Evolutionary conservation across 2,329 filamentous ascomycete species (phyloP).

Genomic region (Nigrospora sphaerica): DNA sequence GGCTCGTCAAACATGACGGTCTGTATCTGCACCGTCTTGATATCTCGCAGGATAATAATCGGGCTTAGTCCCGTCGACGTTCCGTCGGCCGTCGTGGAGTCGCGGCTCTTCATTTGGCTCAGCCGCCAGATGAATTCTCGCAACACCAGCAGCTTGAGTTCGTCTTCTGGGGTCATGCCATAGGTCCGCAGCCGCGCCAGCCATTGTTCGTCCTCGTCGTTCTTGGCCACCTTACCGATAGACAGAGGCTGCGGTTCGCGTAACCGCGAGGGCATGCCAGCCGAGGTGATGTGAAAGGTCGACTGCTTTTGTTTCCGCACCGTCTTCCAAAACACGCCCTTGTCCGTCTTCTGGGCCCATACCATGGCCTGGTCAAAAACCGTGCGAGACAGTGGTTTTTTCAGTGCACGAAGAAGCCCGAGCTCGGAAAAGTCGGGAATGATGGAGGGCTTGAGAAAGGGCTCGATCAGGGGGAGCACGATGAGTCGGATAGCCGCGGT

Average conservation of each 20-base stretch:
- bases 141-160: constrained; percentile 79
- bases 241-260: constrained; percentile 50
- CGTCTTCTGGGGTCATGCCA: constrained; percentile 75
- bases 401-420: constrained; percentile 71
- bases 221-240: constrained; percentile 60
- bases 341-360: constrained; percentile 79
- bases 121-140: constrained; percentile 89
- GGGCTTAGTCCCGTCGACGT: constrained; percentile 50
- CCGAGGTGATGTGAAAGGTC: constrained; percentile 59
- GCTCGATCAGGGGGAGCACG: constrained; percentile 69
- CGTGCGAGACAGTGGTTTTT: constrained; percentile 69
- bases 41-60: constrained; percentile 66
- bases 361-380: constrained; percentile 79
- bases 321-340: constrained; percentile 81
- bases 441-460: constrained; percentile 72
- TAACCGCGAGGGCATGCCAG: constrained; percentile 46
- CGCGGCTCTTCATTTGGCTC: constrained; percentile 61
- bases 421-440: constrained; percentile 62
- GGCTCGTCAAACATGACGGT: constrained; percentile 89
- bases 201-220: constrained; percentile 93
- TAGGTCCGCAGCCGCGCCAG: constrained; percentile 76
- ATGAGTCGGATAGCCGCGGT: constrained; percentile 79
- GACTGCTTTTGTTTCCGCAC: constrained; percentile 57
- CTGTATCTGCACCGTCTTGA: constrained; percentile 68
- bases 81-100: constrained; percentile 32